Evolutionary conservation across 352 stramenopile species (phyloP), one percentile per base, ranked within the genome.

Genomic region (Pythium aquatile): DNA sequence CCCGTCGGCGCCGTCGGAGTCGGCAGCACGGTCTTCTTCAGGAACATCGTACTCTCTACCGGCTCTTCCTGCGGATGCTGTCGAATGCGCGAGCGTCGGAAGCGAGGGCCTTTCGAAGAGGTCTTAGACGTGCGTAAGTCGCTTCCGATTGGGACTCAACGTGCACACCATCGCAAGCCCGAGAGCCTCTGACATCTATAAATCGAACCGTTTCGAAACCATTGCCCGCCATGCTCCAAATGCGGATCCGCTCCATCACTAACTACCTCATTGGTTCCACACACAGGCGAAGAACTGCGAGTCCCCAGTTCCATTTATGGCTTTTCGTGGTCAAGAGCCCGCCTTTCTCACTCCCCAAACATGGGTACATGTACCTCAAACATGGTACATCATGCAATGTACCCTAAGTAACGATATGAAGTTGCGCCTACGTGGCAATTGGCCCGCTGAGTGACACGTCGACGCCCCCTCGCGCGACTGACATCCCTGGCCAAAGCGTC

Each of bases 381-480:
- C 5, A 42, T 42, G 35, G 35, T 42, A 42, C 35, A 9, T 35
- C 32, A 35, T 10, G 32, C 32, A 42, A 16, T 14, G 35, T 42
- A 42, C 11, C 35, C 35, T 32, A 72, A 72, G 65, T 72, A 64
- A 35, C 65, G 28, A 10, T 65, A 55, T 63, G 47, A 66, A 66
- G 58, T 66, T 56, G 35, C 55, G 8, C 32, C 9, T n/a, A 10
- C 28, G 8, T 9, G 32, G 29, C 29, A 28, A 11, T 24, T 26
- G 40, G 20, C 11, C 10, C 16, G 7, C 37, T 20, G 53, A 60
- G 35, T 64, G 58, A 71, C 65, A 56, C 65, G 65, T 66, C 48
- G 48, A 66, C 39, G 40, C 26, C 24, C 29, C 20, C 26, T 29
- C 29, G 53, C n/a, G 55, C 49, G 16, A 55, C 40, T 17, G 17